Evolutionary conservation across 306 rosid species (phyloP).

Genomic region (Medicago truncatula): MtrunA17r5.0-ANR NC_053044.1:1682001-1682500

Average conservation of each 20-base stretch:
- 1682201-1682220: conserved; percentile 30
- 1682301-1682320: conserved; percentile 4
- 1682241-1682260: conserved; percentile 2
- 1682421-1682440: conserved; percentile 48
- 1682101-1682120: conserved; percentile 48
- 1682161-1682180: not conserved
- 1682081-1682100: conserved; percentile 41
- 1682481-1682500: conserved; percentile 46
- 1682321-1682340: conserved; percentile 40
- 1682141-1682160: not conserved
- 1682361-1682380: conserved; percentile 45
- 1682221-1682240: conserved; percentile 6
- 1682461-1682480: conserved; percentile 26
- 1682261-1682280: conserved; percentile 5
- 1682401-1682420: conserved; percentile 32
- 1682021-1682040: conserved; percentile 35
- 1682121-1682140: conserved; percentile 18
- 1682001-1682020: conserved; percentile 20
- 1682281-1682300: conserved; percentile 30
- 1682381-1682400: conserved; percentile 31
- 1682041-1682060: conserved; percentile 42
- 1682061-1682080: conserved; percentile 42
- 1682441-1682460: conserved; percentile 41
- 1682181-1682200: not conserved
- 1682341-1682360: conserved; percentile 36